Evolutionary conservation across 2,329 filamentous ascomycete species (phyloP).

Genomic region (Clonostachys sp.): DNA sequence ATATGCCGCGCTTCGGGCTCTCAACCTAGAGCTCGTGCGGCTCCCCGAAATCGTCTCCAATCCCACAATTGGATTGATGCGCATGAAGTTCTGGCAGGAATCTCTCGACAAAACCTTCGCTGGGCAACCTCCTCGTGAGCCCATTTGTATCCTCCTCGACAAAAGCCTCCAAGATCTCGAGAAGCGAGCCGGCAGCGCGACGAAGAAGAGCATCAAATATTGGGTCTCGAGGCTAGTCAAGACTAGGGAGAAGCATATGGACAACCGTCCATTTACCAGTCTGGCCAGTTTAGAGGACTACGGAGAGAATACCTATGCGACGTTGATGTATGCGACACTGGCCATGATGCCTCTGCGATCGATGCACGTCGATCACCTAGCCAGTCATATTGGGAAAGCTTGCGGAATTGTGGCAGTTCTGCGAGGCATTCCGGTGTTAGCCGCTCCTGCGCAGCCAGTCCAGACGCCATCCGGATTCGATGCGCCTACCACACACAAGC

Average conservation of each 20-base stretch:
- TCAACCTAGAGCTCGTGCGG: slow-evolving; percentile 88
- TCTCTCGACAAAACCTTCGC: slow-evolving; percentile 73
- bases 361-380: slow-evolving; percentile 84
- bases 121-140: slow-evolving; percentile 79
- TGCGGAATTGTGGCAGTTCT: slow-evolving; percentile 82
- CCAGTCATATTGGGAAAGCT: slow-evolving; percentile 92
- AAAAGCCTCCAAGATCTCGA: slow-evolving; percentile 63
- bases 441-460: slow-evolving; percentile 57
- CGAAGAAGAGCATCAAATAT: slow-evolving; percentile 54
- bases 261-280: slow-evolving; percentile 74
- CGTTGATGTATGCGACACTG: slow-evolving; percentile 82
- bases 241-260: slow-evolving; percentile 77
- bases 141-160: slow-evolving; percentile 80
- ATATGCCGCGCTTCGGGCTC: slow-evolving; percentile 84
- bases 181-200: slow-evolving; percentile 30
- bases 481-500: slow-evolving; percentile 31
- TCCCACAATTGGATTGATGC: slow-evolving; percentile 79
- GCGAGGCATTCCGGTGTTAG: slow-evolving; percentile 84
- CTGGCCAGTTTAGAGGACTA: slow-evolving; percentile 78
- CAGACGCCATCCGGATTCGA: slow-evolving; percentile 32
- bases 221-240: slow-evolving; percentile 76
- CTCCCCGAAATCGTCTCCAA: slow-evolving; percentile 88
- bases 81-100: slow-evolving; percentile 94
- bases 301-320: slow-evolving; percentile 92
- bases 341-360: slow-evolving; percentile 75